Conservation (phyloP, 805 yeast species). For the Saturnispora galanensis region DNA sequence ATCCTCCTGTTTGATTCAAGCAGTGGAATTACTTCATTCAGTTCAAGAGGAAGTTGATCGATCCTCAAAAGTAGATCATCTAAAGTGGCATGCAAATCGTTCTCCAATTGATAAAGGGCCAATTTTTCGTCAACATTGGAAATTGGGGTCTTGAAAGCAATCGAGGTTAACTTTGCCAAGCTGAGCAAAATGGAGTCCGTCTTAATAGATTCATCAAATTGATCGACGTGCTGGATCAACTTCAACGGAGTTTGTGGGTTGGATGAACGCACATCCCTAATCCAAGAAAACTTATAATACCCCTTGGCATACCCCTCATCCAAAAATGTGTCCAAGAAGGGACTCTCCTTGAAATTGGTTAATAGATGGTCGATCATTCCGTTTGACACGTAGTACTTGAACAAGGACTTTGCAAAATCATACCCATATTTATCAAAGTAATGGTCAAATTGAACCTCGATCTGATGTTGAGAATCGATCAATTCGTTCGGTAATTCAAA, state of each 20-base stretch:
- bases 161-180: constrained; percentile 57
- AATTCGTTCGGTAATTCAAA: constrained; percentile 14
- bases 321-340: constrained; percentile 44
- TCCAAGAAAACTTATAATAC: constrained; percentile 60
- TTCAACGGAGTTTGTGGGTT: constrained; percentile 41
- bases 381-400: constrained; percentile 43
- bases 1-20: not conserved
- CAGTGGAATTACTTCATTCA: not conserved
- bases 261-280: constrained; percentile 46
- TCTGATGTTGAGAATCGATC: constrained; percentile 11
- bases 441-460: constrained; percentile 28
- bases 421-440: constrained; percentile 58
- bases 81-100: not conserved
- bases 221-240: constrained; percentile 32
- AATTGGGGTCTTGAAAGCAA: constrained; percentile 28
- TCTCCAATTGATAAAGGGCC: not conserved
- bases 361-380: constrained; percentile 47
- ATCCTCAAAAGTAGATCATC: not conserved
- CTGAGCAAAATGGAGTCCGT: constrained; percentile 48
- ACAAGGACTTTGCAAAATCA: constrained; percentile 57
- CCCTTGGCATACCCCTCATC: constrained; percentile 25
- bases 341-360: constrained; percentile 35
- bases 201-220: constrained; percentile 32
- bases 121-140: constrained; percentile 1
- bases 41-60: not conserved